Percentiles rank a stretch among this genome's conserved stretches.
phyloP scores from a whole-genome alignment of 108 stramenopile genomes.

The Pseudonitzschia multiseries region DNA sequence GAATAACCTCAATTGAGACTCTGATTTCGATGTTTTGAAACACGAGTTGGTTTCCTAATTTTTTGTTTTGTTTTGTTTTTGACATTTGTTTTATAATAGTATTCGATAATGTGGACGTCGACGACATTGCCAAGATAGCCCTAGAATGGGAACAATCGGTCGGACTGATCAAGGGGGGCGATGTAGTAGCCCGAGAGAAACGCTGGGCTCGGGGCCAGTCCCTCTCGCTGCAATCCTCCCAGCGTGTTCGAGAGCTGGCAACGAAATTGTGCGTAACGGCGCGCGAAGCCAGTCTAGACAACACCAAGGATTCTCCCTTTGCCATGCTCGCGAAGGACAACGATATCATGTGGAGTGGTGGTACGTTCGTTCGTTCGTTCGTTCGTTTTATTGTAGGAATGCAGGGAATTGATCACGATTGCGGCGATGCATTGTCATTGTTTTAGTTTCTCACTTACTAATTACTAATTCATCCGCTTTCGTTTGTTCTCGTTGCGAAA shows the following conservation, averaged over 20 bases:
- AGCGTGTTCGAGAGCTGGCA: conserved; percentile 51
- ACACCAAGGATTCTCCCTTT: conserved; percentile 87
- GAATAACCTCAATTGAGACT: no score
- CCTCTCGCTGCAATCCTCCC: conserved; percentile 50
- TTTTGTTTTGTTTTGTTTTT: not conserved
- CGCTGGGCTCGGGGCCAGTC: conserved; percentile 69
- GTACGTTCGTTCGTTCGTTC: conserved; percentile 26
- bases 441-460: not conserved
- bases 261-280: conserved; percentile 50
- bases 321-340: conserved; percentile 96
- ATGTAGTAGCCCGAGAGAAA: conserved; percentile 62
- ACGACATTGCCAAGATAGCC: conserved; percentile 84
- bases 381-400: no score
- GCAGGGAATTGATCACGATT: not conserved
- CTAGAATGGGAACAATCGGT: conserved; percentile 87
- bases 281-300: conserved; percentile 76
- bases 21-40: no score
- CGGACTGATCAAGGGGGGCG: conserved; percentile 77
- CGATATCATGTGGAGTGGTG: conserved; percentile 98
- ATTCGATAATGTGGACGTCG: conserved; percentile 96
- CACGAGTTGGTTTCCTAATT: no score
- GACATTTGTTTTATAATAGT: conserved; percentile 20
- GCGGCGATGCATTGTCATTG: no score
- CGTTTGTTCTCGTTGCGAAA: not conserved
- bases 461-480: not conserved